Percentiles rank a stretch among this genome's conserved stretches.
Conservation (phyloP, 208 protist genomes). For the Zelonia costaricensis region DNA sequence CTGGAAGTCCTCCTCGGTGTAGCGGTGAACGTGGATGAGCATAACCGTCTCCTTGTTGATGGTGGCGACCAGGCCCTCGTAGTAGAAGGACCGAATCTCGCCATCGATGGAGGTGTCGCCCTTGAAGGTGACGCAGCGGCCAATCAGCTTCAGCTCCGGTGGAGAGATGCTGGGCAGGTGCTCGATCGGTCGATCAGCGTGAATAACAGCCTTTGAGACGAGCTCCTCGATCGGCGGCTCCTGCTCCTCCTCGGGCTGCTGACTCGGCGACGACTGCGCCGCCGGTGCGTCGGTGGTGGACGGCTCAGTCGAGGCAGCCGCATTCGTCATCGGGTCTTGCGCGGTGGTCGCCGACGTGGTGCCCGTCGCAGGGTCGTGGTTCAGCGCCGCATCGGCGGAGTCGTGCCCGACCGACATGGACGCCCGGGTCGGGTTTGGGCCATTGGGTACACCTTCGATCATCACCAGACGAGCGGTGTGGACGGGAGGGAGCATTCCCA, state of each 20-base stretch:
- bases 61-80: constrained; percentile 71
- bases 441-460: too few relatives aligned
- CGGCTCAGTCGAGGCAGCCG: too few relatives aligned
- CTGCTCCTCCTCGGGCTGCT: constrained; percentile 5
- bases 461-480: too few relatives aligned
- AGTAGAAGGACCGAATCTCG: constrained; percentile 47
- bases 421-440: too few relatives aligned
- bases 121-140: constrained; percentile 70
- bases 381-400: too few relatives aligned
- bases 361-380: too few relatives aligned
- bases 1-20: constrained; percentile 70
- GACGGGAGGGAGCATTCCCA: too few relatives aligned
- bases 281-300: not conserved
- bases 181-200: constrained; percentile 51
- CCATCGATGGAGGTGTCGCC: constrained; percentile 58
- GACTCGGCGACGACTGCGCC: not conserved
- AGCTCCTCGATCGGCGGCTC: constrained; percentile 42
- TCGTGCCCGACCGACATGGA: too few relatives aligned
- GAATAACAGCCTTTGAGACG: constrained; percentile 39
- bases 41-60: constrained; percentile 80
- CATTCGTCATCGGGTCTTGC: too few relatives aligned
- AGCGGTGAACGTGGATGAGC: constrained; percentile 72
- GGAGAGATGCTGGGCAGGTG: constrained; percentile 53
- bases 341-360: too few relatives aligned
- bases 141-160: constrained; percentile 83